Evolutionary conservation across 495 filamentous ascomycete species (phyloP).

Genomic region (Physcia stellaris): DNA sequence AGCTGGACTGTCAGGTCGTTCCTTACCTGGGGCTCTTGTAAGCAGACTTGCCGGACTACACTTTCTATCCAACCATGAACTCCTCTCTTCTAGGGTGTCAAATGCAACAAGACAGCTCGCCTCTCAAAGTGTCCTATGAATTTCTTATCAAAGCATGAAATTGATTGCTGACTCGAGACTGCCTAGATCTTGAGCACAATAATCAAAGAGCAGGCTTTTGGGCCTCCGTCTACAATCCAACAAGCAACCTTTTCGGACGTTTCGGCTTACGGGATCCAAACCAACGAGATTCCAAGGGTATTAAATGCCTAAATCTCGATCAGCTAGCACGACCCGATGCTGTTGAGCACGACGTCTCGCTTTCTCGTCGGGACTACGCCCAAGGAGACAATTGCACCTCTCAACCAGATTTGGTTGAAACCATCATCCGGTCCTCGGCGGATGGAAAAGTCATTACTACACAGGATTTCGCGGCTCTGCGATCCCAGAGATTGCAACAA

Average conservation of each 20-base stretch:
- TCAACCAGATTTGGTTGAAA: constrained; percentile 13
- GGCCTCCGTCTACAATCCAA: constrained; percentile 13
- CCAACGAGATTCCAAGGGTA: constrained; percentile 12
- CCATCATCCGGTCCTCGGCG: constrained; percentile 9
- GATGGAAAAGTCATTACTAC: constrained; percentile 10
- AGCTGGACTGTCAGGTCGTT: background rate
- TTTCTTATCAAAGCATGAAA: too few relatives aligned
- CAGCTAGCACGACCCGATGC: constrained; percentile 16
- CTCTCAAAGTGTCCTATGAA: too few relatives aligned
- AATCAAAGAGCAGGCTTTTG: constrained; percentile 2
- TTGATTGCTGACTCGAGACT: too few relatives aligned
- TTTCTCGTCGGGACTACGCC: constrained; percentile 17
- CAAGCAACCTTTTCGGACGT: constrained; percentile 10
- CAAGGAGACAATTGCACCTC: constrained; percentile 15
- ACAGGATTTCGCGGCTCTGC: constrained; percentile 11
- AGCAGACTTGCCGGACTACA: too few relatives aligned
- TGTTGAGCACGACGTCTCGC: constrained; percentile 25
- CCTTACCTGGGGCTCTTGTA: constrained; percentile 4
- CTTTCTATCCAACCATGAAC: too few relatives aligned
- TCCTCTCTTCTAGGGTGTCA: too few relatives aligned
- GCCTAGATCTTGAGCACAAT: too few relatives aligned
- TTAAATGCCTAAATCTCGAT: constrained; percentile 17
- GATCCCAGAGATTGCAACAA: constrained; percentile 9
- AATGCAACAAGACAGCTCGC: too few relatives aligned
- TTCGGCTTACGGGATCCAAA: constrained; percentile 14